Percentiles rank a stretch among this genome's conserved stretches.
These are phyloP conservation scores for Oryza punctata DNA, from an alignment of 176 grass and related monocot species.

Conservation along the genomic window DNA sequence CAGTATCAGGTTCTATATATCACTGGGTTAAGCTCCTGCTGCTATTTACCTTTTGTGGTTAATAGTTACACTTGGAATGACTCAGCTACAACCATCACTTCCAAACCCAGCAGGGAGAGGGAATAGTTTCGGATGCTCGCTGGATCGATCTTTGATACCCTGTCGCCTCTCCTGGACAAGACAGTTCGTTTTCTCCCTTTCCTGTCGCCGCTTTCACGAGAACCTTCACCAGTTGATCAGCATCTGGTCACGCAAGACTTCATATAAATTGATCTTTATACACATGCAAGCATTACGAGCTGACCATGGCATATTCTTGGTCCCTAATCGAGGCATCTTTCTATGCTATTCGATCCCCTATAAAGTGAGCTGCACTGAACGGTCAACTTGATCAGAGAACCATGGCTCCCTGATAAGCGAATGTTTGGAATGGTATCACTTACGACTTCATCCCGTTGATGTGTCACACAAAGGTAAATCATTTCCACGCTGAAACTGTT, in stretches of 20 bases:
- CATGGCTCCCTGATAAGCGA: neutral
- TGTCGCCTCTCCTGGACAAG: neutral
- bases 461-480: neutral
- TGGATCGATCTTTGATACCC: neutral
- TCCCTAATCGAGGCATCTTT: neutral
- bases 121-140: neutral
- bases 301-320: neutral
- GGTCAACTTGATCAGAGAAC: neutral
- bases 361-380: neutral
- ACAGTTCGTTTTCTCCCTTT: neutral
- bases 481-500: neutral
- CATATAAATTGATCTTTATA: neutral
- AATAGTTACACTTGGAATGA: neutral
- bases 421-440: neutral
- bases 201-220: neutral
- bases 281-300: neutral
- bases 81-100: neutral
- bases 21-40: neutral
- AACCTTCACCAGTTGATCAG: neutral
- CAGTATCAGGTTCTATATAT: neutral
- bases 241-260: neutral
- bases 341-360: neutral
- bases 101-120: neutral
- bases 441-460: neutral
- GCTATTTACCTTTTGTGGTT: neutral